Evolutionary conservation across 2,329 filamentous ascomycete genomes (phyloP).

Genomic region (Penicillium hesseltinei): DNA sequence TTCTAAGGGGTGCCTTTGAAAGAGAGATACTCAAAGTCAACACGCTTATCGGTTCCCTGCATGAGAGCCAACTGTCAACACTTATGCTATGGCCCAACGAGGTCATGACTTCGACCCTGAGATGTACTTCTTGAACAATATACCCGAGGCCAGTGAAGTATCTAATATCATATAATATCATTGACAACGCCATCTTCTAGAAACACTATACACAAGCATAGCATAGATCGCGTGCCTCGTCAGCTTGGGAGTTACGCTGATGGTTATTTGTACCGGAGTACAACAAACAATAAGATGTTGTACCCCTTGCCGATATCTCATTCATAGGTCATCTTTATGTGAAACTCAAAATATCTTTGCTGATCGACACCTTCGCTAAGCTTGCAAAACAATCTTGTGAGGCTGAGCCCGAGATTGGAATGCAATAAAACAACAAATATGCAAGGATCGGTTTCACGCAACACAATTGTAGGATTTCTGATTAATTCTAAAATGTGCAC

Average conservation of each 20-base stretch:
- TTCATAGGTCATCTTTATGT: neutral
- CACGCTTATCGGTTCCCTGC: no score
- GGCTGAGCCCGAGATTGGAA: neutral
- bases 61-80: no score
- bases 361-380: neutral
- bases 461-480: neutral
- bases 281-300: neutral
- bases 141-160: no score
- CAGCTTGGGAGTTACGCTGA: neutral
- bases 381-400: neutral
- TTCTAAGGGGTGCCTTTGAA: no score
- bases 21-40: no score
- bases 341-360: neutral
- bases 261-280: neutral
- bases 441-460: neutral
- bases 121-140: neutral
- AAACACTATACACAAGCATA: no score
- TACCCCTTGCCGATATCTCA: neutral
- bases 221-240: no score
- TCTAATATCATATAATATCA: no score
- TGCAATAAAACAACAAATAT: neutral
- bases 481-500: neutral
- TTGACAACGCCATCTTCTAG: no score
- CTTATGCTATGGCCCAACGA: no score
- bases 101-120: no score